Conservation (phyloP, 2,329 filamentous ascomycete species). For the Corniculantispora saksenae region DNA sequence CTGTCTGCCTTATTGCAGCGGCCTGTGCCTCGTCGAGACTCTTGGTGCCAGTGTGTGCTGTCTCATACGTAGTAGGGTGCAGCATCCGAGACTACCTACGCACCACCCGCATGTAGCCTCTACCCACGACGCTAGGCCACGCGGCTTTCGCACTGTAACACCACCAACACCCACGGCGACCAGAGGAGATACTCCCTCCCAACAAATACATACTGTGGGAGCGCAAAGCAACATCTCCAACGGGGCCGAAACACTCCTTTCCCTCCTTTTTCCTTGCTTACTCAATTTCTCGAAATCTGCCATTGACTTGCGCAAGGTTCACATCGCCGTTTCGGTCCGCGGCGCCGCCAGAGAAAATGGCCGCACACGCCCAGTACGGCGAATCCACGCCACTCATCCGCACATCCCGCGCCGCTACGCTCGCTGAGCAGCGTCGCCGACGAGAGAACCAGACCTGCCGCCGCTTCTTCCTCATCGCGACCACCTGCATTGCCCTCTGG, state of each 20-base stretch:
- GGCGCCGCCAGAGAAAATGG: slow-evolving; percentile 28
- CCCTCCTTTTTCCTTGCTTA: neutral
- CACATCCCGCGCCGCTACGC: slow-evolving; percentile 56
- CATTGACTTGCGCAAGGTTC: slow-evolving; percentile 17
- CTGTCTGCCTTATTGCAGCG: neutral
- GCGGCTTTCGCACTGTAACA: slow-evolving; percentile 5
- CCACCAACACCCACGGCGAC: neutral
- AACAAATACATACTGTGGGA: neutral
- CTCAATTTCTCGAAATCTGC: neutral
- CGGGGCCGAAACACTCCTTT: neutral
- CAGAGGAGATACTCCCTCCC: neutral
- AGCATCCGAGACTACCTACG: neutral
- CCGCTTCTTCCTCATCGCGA: slow-evolving; percentile 65
- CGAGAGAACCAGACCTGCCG: slow-evolving; percentile 63
- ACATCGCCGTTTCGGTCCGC: slow-evolving; percentile 1
- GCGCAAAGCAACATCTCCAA: neutral
- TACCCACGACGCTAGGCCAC: neutral
- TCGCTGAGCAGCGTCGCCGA: slow-evolving; percentile 43
- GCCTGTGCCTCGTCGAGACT: neutral
- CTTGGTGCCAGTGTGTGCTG: neutral
- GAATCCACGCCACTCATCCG: slow-evolving; percentile 70
- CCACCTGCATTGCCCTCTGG: slow-evolving; percentile 54
- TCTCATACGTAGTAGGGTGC: neutral
- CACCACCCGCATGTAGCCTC: neutral
- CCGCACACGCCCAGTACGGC: slow-evolving; percentile 24